Base-by-base conservation (phyloP, 768 basidiomycete species). In the Gymnopilus dilepis region DNA sequence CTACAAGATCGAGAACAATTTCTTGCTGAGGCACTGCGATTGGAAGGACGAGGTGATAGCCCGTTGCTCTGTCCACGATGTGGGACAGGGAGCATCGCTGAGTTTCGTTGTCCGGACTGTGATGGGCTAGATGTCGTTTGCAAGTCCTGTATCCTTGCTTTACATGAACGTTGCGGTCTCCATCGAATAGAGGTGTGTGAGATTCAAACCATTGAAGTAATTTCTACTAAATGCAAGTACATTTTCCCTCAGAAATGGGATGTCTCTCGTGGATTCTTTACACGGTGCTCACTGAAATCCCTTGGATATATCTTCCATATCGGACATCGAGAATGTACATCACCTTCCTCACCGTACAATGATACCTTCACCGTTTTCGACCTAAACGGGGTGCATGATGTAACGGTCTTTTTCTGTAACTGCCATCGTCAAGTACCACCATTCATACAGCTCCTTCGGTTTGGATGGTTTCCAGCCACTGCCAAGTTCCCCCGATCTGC, bases 401-500 rank as follows among this genome's bases (percentile, higher is more conserved):
- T 78, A 3, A 56, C 31, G 4, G 33, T 78, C 0, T 64, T 72
- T 55, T 78, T 71, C 56, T 79, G 78, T 56, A 63, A 61, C 1
- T 80, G 77, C 61, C 61, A 65, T 5, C 43, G 60, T 0, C 24
- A 22, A 33, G 37, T 63, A n/a, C 51, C 62, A 0, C 69, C 57
- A 6, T 54, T 61, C 9, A 54, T 67, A 4, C 78, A 79, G 64
- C 66, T 79, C 9, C 69, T 77, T 17, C 71, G 67, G 1, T 55
- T 47, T 41, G 57, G 71, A 8, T 69, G 66, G 52, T 77, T 70
- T 56, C 79, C 77, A 1, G 75, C 77, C 0, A 80, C 74, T 1
- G 48, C 63, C 2, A 26, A 53, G 0, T 30, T 67, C 3, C 78
- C 78, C 6, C 55, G 65, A 17, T 75, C 74, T 2, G 67, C 66